A percentile compares a stretch with the other conserved stretches of the same genome.
Evolutionary conservation across 2,329 filamentous ascomycete genomes (phyloP).

Genomic region (Xylaria sp.): DNA sequence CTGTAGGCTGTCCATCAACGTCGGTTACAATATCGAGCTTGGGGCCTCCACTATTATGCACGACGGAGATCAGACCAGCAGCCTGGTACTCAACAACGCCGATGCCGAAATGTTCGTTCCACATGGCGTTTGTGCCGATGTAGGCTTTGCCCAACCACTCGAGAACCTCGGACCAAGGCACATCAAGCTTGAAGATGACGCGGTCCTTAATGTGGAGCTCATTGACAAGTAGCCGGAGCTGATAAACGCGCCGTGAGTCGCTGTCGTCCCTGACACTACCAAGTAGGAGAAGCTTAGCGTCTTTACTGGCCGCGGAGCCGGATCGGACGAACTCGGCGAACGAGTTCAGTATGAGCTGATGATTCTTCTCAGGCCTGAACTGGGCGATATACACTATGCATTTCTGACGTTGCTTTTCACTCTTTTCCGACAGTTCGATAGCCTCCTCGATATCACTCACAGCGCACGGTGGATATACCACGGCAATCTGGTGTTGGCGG

Average conservation of each 20-base stretch:
- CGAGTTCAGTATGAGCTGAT: conserved; percentile 84
- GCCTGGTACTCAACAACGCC: conserved; percentile 98
- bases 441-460: conserved; percentile 83
- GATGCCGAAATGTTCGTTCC: conserved; percentile 99
- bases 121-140: conserved; percentile 97
- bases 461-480: conserved; percentile 92
- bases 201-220: conserved; percentile 85
- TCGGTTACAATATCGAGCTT: conserved; percentile 92
- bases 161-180: conserved; percentile 87
- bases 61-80: conserved; percentile 90
- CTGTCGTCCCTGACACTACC: conserved; percentile 90
- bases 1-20: conserved; percentile 80
- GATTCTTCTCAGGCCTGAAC: conserved; percentile 97
- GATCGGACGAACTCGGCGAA: conserved; percentile 80
- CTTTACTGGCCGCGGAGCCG: conserved; percentile 61
- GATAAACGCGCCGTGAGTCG: conserved; percentile 86
- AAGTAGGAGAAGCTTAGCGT: conserved; percentile 80
- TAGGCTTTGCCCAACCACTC: conserved; percentile 80
- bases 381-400: conserved; percentile 93
- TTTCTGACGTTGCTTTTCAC: conserved; percentile 75
- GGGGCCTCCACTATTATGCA: conserved; percentile 92
- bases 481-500: conserved; percentile 68
- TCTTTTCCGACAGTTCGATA: conserved; percentile 76
- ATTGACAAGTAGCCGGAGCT: conserved; percentile 85
- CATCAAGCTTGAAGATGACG: conserved; percentile 90